Base-by-base conservation (phyloP, 345 rosid species). In the Brassica juncea region DNA sequence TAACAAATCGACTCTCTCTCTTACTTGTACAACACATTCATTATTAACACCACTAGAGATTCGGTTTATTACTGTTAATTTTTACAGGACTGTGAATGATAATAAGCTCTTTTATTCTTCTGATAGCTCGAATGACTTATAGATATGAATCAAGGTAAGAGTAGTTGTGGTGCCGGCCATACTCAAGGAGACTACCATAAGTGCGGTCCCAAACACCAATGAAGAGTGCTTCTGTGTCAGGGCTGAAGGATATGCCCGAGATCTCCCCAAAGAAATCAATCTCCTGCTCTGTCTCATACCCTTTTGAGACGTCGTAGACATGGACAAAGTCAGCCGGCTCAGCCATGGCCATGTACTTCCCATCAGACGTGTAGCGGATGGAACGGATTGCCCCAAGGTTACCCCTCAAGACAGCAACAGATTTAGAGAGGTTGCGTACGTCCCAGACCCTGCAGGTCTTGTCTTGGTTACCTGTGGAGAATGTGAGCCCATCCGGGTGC, bases 321-420 rank as follows among this genome's bases (percentile, higher is more conserved):
- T 91, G 97, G 54, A 91, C 94, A 82, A 91, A 91, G 75, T 91
- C 97, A 2, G 92, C 94, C 2, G 97, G 94, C 85, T 91, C 97
- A 2, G 94, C 92, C 82, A 82, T 86, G 9, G 97, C 97, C 94
- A 90, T 84, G 82, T 85, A 88, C 64, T 76, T 86, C 4, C 97
- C 94, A 75, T 91, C 94, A 0, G 88, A 84, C 12, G 92, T 84
- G 84, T 87, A 91, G 62, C 94, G 90, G 68, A 91, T 84, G 21
- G 94, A 88, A 67, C 92, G 79, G 66, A 91, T 83, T 16, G 97
- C 94, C 52, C 97, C 97, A 14, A 91, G 85, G 82, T 90, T 88
- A 16, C 97, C 94, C 82, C 87, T 90, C 75, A 91, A 72, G 52
- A 86, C 92, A 65, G 90, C 87, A 19, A 90, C 70, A 0, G 97